A percentile compares a stretch with the other conserved stretches of the same genome.
phyloP scores from a whole-genome alignment of 495 filamentous ascomycete species.

The Penicillium mononematosum region DNA sequence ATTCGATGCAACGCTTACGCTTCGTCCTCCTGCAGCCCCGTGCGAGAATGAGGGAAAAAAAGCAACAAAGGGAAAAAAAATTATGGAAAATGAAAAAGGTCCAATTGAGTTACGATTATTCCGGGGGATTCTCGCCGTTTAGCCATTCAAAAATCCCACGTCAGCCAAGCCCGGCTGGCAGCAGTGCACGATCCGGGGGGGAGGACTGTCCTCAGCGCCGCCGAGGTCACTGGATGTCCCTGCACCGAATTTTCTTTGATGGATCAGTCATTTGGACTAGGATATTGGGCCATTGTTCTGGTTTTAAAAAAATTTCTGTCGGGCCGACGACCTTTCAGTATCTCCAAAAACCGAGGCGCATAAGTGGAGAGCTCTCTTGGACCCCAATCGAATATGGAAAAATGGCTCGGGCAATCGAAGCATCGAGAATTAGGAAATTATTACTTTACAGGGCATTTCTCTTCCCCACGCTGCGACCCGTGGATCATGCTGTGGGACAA shows the following conservation, averaged over 20 bases:
- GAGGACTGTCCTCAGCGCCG: conserved; percentile 2
- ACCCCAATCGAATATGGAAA: conserved; percentile 11
- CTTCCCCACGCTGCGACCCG: conserved; percentile 7
- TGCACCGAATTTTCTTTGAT: not conserved
- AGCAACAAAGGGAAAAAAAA: not conserved
- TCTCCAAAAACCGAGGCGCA: conserved; percentile 1
- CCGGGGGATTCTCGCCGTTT: conserved; percentile 42
- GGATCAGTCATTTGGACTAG: not conserved
- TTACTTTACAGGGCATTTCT: not conserved
- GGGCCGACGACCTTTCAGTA: conserved; percentile 5
- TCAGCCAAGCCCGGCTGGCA: conserved; percentile 31
- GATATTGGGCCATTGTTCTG: conserved; percentile 1
- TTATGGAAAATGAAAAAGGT: not conserved
- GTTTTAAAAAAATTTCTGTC: conserved; percentile 2
- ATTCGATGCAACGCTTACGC: conserved; percentile 19
- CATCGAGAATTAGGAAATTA: conserved; percentile 13
- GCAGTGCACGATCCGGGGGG: conserved; percentile 3
- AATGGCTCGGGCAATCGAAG: conserved; percentile 17
- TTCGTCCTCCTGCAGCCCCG: conserved; percentile 34
- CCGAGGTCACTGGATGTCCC: conserved; percentile 1
- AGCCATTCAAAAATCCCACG: conserved; percentile 24
- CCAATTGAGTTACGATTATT: conserved; percentile 26
- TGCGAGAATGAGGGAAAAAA: conserved; percentile 23
- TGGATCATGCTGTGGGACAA: conserved; percentile 8
- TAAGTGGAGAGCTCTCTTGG: conserved; percentile 15